phyloP scores from a whole-genome alignment of 2,329 filamentous ascomycete genomes.

The Tolypocladium capitatum region DNA sequence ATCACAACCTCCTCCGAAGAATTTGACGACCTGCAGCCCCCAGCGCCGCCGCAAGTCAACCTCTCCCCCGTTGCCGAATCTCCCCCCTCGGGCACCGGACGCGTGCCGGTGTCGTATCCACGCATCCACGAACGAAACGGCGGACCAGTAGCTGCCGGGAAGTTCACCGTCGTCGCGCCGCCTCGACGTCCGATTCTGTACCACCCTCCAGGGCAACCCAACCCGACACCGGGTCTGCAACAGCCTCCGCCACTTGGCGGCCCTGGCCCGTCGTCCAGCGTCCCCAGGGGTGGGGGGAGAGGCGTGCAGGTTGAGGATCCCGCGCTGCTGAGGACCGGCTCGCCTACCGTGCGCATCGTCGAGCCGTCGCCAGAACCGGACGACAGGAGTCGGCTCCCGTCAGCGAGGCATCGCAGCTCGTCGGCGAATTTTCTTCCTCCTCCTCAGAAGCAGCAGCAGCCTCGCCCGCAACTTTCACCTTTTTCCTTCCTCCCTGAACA shows the following conservation, averaged over 20 bases:
- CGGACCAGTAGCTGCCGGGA: slow-evolving; percentile 6
- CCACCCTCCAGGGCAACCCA: slow-evolving; percentile 22
- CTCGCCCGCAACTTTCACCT: not conserved
- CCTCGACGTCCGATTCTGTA: slow-evolving; percentile 19
- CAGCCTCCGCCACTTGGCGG: slow-evolving; percentile 5
- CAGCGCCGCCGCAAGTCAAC: slow-evolving; percentile 13
- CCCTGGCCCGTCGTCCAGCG: slow-evolving; percentile 2
- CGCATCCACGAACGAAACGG: slow-evolving; percentile 12
- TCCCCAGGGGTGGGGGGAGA: slow-evolving; percentile 1
- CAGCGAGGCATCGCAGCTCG: not conserved
- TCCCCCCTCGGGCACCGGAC: slow-evolving; percentile 19
- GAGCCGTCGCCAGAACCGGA: slow-evolving; percentile 19
- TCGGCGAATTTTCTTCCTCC: not conserved
- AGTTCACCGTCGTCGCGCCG: slow-evolving; percentile 11
- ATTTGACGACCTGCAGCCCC: slow-evolving; percentile 7
- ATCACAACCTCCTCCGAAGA: slow-evolving; percentile 18
- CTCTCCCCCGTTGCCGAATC: slow-evolving; percentile 38
- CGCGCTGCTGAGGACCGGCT: slow-evolving; percentile 12
- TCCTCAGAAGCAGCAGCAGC: not conserved
- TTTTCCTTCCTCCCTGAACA: not conserved
- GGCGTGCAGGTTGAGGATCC: slow-evolving; percentile 7
- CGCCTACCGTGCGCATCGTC: slow-evolving; percentile 24
- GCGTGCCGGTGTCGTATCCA: slow-evolving; percentile 19
- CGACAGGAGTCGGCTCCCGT: slow-evolving; percentile 6
- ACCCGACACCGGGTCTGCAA: slow-evolving; percentile 26